Evolutionary conservation across 2,329 filamentous ascomycete species (phyloP).

Genomic region (Trichophyton simii): DNA sequence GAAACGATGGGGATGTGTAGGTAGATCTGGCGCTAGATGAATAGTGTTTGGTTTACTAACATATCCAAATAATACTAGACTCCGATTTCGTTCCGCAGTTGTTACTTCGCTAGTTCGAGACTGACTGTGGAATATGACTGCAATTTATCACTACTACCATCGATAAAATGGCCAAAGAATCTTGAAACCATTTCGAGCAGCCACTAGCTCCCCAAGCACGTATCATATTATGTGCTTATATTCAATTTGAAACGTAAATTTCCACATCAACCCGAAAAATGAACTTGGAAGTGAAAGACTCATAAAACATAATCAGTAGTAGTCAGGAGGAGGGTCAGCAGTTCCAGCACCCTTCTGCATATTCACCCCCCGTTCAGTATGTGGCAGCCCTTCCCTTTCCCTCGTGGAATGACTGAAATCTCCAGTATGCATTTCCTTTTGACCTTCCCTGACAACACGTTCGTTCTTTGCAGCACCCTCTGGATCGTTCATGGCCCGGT

Average conservation of each 20-base stretch:
- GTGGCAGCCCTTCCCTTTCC: conserved; percentile 18
- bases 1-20: conserved; percentile 2
- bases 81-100: no score
- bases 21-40: background rate
- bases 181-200: no score
- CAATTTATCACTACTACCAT: no score
- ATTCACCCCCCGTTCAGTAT: background rate
- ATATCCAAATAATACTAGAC: background rate
- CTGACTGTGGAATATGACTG: no score
- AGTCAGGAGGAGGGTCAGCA: background rate
- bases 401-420: conserved; percentile 24
- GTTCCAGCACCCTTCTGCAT: background rate
- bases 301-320: background rate
- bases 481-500: conserved; percentile 27
- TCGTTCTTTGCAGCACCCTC: conserved; percentile 27
- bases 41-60: background rate
- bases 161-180: no score
- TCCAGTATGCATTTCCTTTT: conserved; percentile 23
- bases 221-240: background rate
- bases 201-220: no score
- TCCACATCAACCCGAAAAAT: background rate
- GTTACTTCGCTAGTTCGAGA: no score
- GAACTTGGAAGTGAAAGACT: background rate
- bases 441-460: conserved; percentile 25
- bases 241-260: background rate